Conservation (phyloP, 345 rosid genomes). For the Rhodamnia rubescens region DNA sequence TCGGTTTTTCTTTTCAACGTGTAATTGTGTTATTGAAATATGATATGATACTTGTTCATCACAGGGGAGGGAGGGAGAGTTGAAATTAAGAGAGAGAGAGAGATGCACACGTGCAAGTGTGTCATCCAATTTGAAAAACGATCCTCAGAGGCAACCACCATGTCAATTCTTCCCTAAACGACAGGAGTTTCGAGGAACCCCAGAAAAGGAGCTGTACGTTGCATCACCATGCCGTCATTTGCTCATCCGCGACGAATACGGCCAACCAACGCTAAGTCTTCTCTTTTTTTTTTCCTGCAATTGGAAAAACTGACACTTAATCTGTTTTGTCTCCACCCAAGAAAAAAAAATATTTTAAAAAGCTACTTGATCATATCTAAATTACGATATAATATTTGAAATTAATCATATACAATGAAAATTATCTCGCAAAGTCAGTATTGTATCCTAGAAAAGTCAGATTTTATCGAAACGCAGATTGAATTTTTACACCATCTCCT, state of each 20-base stretch:
- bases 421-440: too few species aligned
- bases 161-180: background rate
- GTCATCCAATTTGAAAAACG: background rate
- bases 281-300: background rate
- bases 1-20: background rate
- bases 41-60: background rate
- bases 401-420: too few species aligned
- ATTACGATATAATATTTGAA: background rate
- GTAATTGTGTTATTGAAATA: background rate
- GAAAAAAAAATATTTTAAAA: background rate
- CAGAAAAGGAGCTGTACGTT: background rate
- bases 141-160: background rate
- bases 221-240: constrained; percentile 1
- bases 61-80: background rate
- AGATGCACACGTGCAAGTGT: background rate
- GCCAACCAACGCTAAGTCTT: background rate
- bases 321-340: background rate
- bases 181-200: background rate
- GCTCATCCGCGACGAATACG: constrained; percentile 2
- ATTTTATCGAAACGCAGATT: background rate
- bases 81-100: background rate
- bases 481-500: background rate
- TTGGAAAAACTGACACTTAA: background rate
- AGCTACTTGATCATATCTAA: background rate
- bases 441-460: background rate